Percentiles rank a stretch among this genome's conserved stretches.
These are phyloP conservation scores for Bolboschoenus planiculmis DNA, from an alignment of 176 grass and related monocot species.

Conservation along the genomic window DNA sequence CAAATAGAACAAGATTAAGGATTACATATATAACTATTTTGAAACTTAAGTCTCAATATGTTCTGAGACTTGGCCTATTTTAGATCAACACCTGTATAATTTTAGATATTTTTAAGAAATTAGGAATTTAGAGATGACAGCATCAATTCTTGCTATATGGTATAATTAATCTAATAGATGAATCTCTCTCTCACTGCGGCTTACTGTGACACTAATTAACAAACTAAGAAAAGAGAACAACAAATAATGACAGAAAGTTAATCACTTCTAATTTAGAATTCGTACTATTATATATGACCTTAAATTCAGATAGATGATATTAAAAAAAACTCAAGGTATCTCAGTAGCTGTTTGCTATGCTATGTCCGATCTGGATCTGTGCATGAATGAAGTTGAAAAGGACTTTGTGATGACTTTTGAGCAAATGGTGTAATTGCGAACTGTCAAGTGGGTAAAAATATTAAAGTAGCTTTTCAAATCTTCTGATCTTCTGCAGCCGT, in stretches of 20 bases:
- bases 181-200: no score
- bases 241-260: not conserved
- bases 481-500: not conserved
- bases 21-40: no score
- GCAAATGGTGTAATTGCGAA: constrained; percentile 11
- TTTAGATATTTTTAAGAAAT: no score
- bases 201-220: no score
- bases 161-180: no score
- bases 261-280: not conserved
- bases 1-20: no score
- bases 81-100: no score
- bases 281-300: not conserved
- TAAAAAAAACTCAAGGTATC: not conserved
- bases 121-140: no score
- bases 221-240: not conserved
- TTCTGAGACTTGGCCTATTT: no score
- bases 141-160: no score
- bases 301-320: not conserved
- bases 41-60: no score
- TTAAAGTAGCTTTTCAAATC: not conserved
- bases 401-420: constrained; percentile 4
- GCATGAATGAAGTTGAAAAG: not conserved
- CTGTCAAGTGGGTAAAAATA: constrained; percentile 18
- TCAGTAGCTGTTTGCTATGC: not conserved
- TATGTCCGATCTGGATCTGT: not conserved